Evolutionary conservation across 1,284 basidiomycete genomes (phyloP).

Genomic region (Pseudozyma sp.): DNA sequence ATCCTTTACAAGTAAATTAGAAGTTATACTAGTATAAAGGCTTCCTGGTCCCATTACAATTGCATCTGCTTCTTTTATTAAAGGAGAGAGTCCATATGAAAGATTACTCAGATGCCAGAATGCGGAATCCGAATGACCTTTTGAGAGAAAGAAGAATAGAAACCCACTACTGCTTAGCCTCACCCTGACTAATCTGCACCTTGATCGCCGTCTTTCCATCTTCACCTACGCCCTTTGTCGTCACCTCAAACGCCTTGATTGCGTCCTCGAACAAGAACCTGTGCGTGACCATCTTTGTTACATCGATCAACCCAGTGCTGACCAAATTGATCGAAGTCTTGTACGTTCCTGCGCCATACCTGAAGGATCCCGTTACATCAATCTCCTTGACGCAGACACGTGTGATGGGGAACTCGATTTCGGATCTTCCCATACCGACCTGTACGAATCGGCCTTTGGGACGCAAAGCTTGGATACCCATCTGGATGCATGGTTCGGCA

Average conservation of each 20-base stretch:
- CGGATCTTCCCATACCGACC: conserved; percentile 73
- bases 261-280: conserved; percentile 72
- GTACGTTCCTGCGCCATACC: conserved; percentile 82
- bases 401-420: conserved; percentile 71
- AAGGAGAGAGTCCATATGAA: conserved; percentile 15
- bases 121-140: background rate
- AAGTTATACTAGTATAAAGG: too few relatives aligned
- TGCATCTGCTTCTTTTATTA: too few relatives aligned
- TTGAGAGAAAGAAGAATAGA: background rate
- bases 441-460: conserved; percentile 69
- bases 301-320: conserved; percentile 72
- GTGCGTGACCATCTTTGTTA: conserved; percentile 75
- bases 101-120: background rate
- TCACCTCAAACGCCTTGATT: conserved; percentile 73
- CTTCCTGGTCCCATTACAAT: too few relatives aligned
- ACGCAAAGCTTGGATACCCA: conserved; percentile 57
- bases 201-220: conserved; percentile 73
- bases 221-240: conserved; percentile 77
- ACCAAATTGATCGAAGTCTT: conserved; percentile 74
- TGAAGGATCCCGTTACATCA: conserved; percentile 75
- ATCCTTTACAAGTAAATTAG: too few relatives aligned
- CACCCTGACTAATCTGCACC: conserved; percentile 70
- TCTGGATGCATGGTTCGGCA: conserved; percentile 66
- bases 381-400: conserved; percentile 61
- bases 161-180: conserved; percentile 36